These are phyloP conservation scores for Ogataea degrootiae DNA, from an alignment of 805 yeast species.

Conservation along the genomic window DNA sequence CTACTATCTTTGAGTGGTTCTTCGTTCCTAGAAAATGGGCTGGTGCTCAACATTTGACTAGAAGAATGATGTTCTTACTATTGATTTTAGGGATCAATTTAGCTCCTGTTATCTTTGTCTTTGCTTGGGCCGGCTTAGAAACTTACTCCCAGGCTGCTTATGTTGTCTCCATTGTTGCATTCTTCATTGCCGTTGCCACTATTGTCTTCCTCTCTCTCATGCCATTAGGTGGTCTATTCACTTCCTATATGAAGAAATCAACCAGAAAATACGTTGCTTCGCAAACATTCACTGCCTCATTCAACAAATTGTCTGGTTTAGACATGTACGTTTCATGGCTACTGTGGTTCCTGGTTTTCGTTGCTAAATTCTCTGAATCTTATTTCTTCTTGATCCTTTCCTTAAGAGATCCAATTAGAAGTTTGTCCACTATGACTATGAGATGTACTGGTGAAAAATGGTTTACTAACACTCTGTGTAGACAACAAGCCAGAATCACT, in stretches of 20 bases:
- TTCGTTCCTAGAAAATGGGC: conserved; percentile 99
- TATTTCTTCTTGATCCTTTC: conserved; percentile 88
- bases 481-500: conserved; percentile 81
- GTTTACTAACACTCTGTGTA: conserved; percentile 74
- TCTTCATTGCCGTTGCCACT: conserved; percentile 83
- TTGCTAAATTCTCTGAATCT: conserved; percentile 86
- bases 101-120: conserved; percentile 82
- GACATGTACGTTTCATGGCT: conserved; percentile 96
- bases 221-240: conserved; percentile 97
- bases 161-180: conserved; percentile 78
- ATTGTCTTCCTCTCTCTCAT: conserved; percentile 81
- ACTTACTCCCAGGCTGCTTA: conserved; percentile 67
- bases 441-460: conserved; percentile 95
- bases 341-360: conserved; percentile 84
- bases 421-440: conserved; percentile 77
- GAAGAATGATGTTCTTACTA: conserved; percentile 76
- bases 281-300: conserved; percentile 93
- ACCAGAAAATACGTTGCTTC: conserved; percentile 88
- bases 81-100: conserved; percentile 65
- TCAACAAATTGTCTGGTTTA: conserved; percentile 72
- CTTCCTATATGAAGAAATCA: conserved; percentile 81
- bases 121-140: conserved; percentile 70
- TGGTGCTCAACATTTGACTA: conserved; percentile 94
- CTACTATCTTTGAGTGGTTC: conserved; percentile 89
- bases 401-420: conserved; percentile 91